A percentile compares a stretch with the other conserved stretches of the same genome.
phyloP scores from a whole-genome alignment of 805 yeast species.

The Maudiozyma bulderi region DNA sequence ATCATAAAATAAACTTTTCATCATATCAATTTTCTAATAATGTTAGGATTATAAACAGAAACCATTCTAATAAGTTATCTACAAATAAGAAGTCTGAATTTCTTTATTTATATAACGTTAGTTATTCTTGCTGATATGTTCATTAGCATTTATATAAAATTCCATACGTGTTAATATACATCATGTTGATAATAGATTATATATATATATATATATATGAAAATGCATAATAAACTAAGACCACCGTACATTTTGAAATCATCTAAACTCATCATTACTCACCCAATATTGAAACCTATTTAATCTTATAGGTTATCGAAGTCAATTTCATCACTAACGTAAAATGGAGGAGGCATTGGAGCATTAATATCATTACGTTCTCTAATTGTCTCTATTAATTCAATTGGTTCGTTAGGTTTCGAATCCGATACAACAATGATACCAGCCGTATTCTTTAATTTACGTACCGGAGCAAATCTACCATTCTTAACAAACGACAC shows the following conservation, averaged over 20 bases:
- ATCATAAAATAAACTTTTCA: too few relatives aligned
- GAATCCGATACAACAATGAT: constrained; percentile 63
- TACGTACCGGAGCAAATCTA: constrained; percentile 76
- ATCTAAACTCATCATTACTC: too few relatives aligned
- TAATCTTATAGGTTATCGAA: constrained; percentile 7
- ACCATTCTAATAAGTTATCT: too few relatives aligned
- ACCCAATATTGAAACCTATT: too few relatives aligned
- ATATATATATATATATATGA: background rate
- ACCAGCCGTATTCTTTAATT: constrained; percentile 59
- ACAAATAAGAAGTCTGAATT: background rate
- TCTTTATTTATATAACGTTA: background rate
- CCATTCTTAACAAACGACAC: constrained; percentile 67
- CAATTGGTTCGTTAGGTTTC: constrained; percentile 49
- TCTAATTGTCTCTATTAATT: constrained; percentile 72
- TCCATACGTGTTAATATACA: background rate
- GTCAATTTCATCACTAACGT: constrained; percentile 24
- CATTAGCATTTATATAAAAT: background rate
- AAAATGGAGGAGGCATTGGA: constrained; percentile 36
- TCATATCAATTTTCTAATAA: too few relatives aligned
- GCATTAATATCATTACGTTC: constrained; percentile 68
- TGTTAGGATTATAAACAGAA: too few relatives aligned
- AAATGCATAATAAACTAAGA: background rate
- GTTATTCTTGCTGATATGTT: background rate
- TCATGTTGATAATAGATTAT: background rate
- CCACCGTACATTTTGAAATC: background rate